Conservation (phyloP, 2,329 filamentous ascomycete genomes). For the Helotiales sp. region DNA sequence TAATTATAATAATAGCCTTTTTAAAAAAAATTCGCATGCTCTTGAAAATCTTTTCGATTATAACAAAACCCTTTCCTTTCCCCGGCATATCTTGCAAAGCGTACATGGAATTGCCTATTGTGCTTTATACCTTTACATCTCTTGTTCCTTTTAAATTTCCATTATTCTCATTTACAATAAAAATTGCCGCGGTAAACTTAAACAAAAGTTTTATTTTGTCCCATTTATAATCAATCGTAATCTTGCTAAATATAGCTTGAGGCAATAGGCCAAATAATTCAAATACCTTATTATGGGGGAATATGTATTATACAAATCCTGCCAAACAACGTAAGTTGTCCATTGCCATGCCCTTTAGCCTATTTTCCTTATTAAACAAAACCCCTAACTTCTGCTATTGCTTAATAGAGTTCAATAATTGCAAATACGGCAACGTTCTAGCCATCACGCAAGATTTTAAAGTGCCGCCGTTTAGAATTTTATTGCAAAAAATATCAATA, state of each 20-base stretch:
- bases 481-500: background rate
- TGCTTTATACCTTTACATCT: slow-evolving; percentile 17
- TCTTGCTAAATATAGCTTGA: slow-evolving; percentile 37
- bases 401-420: background rate
- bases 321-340: background rate
- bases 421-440: background rate
- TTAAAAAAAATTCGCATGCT: slow-evolving; percentile 50
- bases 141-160: slow-evolving; percentile 22
- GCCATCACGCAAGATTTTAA: background rate
- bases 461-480: background rate
- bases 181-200: slow-evolving; percentile 26
- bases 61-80: slow-evolving; percentile 50
- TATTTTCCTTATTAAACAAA: background rate
- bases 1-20: slow-evolving; percentile 44
- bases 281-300: slow-evolving; percentile 36
- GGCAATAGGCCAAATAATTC: slow-evolving; percentile 35
- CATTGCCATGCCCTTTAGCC: background rate
- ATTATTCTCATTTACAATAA: slow-evolving; percentile 26
- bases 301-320: background rate
- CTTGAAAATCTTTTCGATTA: slow-evolving; percentile 44
- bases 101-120: slow-evolving; percentile 27
- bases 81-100: slow-evolving; percentile 37
- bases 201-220: slow-evolving; percentile 25
- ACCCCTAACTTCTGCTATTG: background rate
- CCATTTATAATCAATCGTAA: slow-evolving; percentile 42